Conservation (phyloP, 305 asterid species). For the Fraxinus xanthoxyloides region DNA sequence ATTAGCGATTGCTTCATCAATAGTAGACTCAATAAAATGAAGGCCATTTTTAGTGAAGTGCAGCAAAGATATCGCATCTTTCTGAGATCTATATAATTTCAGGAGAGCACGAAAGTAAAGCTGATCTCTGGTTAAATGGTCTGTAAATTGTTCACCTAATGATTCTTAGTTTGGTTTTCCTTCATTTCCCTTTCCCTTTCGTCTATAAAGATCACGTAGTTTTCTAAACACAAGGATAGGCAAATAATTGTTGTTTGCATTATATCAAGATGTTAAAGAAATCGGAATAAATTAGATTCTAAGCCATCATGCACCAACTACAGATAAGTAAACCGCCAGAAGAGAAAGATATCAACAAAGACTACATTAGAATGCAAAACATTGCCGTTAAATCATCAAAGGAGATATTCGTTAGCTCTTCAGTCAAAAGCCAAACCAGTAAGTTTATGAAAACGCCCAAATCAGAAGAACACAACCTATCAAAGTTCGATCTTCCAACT, state of each 20-base stretch:
- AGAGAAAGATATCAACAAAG: neutral
- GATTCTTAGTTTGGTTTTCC: neutral
- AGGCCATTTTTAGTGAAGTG: too few species aligned
- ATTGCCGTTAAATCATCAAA: too few species aligned
- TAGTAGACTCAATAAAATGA: too few species aligned
- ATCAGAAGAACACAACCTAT: too few species aligned
- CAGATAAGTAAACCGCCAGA: neutral
- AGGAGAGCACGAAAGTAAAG: neutral
- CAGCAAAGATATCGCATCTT: too few species aligned
- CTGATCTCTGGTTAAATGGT: neutral
- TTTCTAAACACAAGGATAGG: neutral
- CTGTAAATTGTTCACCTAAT: neutral
- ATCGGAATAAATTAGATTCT: neutral
- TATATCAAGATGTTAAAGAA: neutral
- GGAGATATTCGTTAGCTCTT: too few species aligned
- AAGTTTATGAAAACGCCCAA: too few species aligned
- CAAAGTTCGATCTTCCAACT: too few species aligned
- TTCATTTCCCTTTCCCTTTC: neutral
- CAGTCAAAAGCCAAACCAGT: too few species aligned
- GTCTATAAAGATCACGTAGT: neutral
- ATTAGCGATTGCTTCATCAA: too few species aligned
- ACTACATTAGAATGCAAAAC: too few species aligned
- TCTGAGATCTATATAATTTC: neutral
- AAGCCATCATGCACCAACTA: neutral
- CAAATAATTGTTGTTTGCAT: neutral